A percentile compares a stretch with the other conserved stretches of the same genome.
Evolutionary conservation across 257 asterid species (phyloP).

Genomic region (Nicotiana undulata): DNA sequence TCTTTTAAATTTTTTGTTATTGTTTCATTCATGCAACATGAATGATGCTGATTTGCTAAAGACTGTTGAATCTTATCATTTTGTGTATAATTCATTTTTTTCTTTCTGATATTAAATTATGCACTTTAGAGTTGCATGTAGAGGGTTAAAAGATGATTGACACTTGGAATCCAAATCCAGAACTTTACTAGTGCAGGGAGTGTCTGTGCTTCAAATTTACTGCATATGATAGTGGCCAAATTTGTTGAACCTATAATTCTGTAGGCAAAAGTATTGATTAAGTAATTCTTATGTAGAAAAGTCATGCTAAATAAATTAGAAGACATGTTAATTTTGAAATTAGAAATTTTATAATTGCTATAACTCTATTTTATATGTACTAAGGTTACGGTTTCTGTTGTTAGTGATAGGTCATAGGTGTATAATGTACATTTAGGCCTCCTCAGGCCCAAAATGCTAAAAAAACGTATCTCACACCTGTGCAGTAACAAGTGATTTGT

Average conservation of each 20-base stretch:
- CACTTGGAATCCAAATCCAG: background rate
- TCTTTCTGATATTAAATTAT: background rate
- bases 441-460: too few species aligned
- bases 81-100: background rate
- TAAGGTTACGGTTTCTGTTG: background rate
- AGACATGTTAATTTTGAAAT: background rate
- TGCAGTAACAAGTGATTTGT: too few species aligned
- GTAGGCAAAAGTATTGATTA: background rate
- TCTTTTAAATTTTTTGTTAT: background rate
- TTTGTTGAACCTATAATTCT: background rate
- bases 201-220: background rate
- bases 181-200: background rate
- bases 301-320: background rate
- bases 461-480: too few species aligned
- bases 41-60: background rate
- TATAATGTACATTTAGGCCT: too few species aligned
- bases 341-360: background rate
- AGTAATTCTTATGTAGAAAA: background rate
- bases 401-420: background rate
- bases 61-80: background rate
- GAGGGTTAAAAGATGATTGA: background rate
- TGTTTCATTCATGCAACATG: background rate
- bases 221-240: background rate
- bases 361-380: background rate
- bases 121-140: background rate